Conservation (phyloP, 306 rosid species). For the Ziziphus jujuba region DNA sequence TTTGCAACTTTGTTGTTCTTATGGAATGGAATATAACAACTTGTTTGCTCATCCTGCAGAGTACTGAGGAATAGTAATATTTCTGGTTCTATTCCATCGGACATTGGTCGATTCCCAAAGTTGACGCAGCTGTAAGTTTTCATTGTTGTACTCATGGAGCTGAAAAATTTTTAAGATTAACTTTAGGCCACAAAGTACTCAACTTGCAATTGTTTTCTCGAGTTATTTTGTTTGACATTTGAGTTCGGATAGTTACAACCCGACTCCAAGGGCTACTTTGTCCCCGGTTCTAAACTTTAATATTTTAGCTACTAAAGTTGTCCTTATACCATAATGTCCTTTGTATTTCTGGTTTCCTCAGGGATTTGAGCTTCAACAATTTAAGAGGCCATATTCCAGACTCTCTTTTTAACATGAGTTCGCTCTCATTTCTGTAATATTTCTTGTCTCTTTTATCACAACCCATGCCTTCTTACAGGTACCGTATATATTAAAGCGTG, state of each 20-base stretch:
- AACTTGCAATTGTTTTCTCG: slow-evolving; percentile 1
- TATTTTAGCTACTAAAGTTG: no score
- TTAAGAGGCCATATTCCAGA: slow-evolving; percentile 54
- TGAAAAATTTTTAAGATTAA: neutral
- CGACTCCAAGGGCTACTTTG: no score
- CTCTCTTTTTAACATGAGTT: slow-evolving; percentile 66
- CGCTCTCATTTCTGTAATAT: slow-evolving; percentile 60
- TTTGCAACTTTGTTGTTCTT: slow-evolving; percentile 9
- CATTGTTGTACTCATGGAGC: neutral
- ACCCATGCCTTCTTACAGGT: slow-evolving; percentile 8
- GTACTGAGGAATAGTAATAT: slow-evolving; percentile 61
- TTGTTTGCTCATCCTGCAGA: slow-evolving; percentile 43
- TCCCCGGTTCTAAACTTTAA: no score
- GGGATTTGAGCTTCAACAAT: slow-evolving; percentile 93
- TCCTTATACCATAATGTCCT: neutral
- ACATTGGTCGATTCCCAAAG: slow-evolving; percentile 45
- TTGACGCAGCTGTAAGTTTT: slow-evolving; percentile 56
- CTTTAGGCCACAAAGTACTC: neutral
- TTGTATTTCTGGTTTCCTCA: slow-evolving; percentile 8
- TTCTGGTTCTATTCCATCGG: slow-evolving; percentile 60
- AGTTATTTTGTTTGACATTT: no score
- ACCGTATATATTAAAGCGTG: slow-evolving; percentile 8
- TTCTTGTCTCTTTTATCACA: slow-evolving; percentile 7
- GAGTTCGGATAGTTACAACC: no score
- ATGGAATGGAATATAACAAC: slow-evolving; percentile 7